Percentiles rank a stretch among this genome's conserved stretches.
These are phyloP conservation scores for Elymus sibiricus DNA, from an alignment of 176 grass and related monocot species.

Conservation along the genomic window DNA sequence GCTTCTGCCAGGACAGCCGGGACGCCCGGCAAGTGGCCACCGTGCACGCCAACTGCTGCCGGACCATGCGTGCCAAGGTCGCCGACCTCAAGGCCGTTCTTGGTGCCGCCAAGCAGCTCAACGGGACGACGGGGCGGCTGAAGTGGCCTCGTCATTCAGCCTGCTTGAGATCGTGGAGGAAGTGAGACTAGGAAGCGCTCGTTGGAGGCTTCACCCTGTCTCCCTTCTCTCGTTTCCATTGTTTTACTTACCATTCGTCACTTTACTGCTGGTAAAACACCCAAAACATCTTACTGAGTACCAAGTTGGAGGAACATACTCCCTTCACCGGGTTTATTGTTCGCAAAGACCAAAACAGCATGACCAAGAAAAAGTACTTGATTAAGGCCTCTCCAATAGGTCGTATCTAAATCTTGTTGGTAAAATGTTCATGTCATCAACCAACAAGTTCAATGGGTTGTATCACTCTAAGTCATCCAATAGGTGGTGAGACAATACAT, in stretches of 20 bases:
- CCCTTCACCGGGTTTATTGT: too few relatives aligned
- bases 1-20: conserved; percentile 64
- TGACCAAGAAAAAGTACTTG: too few relatives aligned
- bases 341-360: too few relatives aligned
- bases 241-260: not conserved
- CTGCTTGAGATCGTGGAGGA: too few relatives aligned
- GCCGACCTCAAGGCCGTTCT: conserved; percentile 58
- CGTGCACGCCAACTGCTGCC: conserved; percentile 85
- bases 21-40: conserved; percentile 51
- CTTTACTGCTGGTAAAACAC: not conserved
- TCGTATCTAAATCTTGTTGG: too few relatives aligned
- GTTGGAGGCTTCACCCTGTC: not conserved
- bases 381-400: too few relatives aligned
- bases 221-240: not conserved
- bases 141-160: conserved; percentile 17
- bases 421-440: too few relatives aligned
- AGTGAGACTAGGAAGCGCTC: not conserved
- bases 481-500: too few relatives aligned
- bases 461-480: too few relatives aligned
- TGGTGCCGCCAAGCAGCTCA: not conserved
- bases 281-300: too few relatives aligned
- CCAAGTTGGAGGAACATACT: too few relatives aligned
- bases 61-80: conserved; percentile 62
- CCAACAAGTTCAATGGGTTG: too few relatives aligned
- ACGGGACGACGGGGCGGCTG: not conserved